Evolutionary conservation across 495 filamentous ascomycete genomes (phyloP).

Genomic region (Friedmanniomyces simplex): DNA sequence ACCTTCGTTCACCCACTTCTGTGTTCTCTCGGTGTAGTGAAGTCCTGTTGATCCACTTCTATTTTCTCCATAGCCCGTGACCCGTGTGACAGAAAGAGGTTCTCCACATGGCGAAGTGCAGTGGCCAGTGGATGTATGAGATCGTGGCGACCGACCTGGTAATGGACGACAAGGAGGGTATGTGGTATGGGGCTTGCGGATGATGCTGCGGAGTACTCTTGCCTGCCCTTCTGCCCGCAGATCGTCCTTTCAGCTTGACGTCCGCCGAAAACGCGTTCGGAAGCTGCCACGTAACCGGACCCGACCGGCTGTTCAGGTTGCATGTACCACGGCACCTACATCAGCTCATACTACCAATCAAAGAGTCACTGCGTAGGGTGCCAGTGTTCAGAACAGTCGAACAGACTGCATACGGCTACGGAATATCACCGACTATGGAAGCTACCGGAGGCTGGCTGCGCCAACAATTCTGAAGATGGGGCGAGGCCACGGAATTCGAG

Average conservation of each 20-base stretch:
- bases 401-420: not conserved
- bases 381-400: not conserved
- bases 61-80: too few relatives aligned
- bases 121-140: too few relatives aligned
- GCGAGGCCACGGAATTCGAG: slow-evolving; percentile 1
- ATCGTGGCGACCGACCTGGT: too few relatives aligned
- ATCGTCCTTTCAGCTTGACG: not conserved
- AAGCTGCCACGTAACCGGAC: not conserved
- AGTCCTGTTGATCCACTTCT: too few relatives aligned
- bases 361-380: not conserved
- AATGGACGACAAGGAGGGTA: too few relatives aligned
- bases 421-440: not conserved
- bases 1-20: too few relatives aligned
- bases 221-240: slow-evolving; percentile 1
- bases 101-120: too few relatives aligned
- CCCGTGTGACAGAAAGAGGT: too few relatives aligned
- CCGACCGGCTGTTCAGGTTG: not conserved
- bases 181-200: too few relatives aligned
- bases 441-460: not conserved
- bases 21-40: too few relatives aligned
- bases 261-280: slow-evolving; percentile 6
- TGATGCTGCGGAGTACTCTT: too few relatives aligned
- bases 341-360: not conserved
- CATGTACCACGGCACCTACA: not conserved
- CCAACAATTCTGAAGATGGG: not conserved